Base-by-base conservation (phyloP, 2,329 filamentous ascomycete species). In the Incumbomyces delicatus region DNA sequence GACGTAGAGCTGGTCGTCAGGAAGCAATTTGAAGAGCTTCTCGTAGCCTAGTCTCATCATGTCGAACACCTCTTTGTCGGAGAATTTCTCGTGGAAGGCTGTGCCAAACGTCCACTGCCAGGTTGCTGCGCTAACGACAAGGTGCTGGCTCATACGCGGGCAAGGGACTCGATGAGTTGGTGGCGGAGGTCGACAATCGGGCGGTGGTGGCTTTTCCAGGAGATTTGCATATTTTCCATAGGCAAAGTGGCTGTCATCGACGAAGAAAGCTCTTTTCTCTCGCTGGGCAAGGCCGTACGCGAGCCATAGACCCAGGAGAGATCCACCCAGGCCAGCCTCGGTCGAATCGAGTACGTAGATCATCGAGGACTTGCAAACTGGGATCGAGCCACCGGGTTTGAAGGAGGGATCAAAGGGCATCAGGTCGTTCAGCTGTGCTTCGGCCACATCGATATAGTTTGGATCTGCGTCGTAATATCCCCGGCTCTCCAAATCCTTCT, bases 231-330 rank as follows among this genome's bases (percentile, higher is more conserved):
- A 94, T 43, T 74, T 72, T 8, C 87, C 87, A 57, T 92, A 92
- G 1, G 83, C 81, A 82, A 88, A 94, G 54, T 82, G 75, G 6
- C 83, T 79, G 64, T 94, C 87, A 57, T 94, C 86, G 52, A 94
- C 72, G 66, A 94, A 94, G 64, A 94, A 94, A 1, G 79, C 73
- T 18, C 87, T 73, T 12, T 77, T 77, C 61, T 94, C 84, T 49
- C 80, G 76, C 60, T 82, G 73, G 2, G 87, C 86, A 45, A 94
- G 67, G 2, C 85, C 85, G 60, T 92, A 94, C 20, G 86, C 82
- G 57, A 83, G 83, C 87, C 87, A 95, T 47, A 94, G 61, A 59
- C 81, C 76, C 75, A 94, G 80, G 49, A 95, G 65, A 1, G 83
- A 80, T 53, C 78, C 80, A 5, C 87, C 87, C 8, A 94, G 70